Percentiles rank a stretch among this genome's conserved stretches.
Evolutionary conservation across 2,329 filamentous ascomycete genomes (phyloP).

Genomic region (Penicillium hordei): DNA sequence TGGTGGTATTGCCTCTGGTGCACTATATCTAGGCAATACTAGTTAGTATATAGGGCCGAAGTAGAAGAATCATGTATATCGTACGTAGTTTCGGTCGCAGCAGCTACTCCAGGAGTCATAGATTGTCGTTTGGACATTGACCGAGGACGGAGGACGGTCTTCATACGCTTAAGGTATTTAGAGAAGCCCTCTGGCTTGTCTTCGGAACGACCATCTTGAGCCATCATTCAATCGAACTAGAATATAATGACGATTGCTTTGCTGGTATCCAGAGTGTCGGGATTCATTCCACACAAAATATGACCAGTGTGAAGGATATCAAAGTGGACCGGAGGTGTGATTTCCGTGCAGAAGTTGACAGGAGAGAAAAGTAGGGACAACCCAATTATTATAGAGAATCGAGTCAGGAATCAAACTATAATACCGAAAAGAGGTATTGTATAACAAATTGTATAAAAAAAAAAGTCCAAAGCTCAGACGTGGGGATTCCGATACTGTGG

Average conservation of each 20-base stretch:
- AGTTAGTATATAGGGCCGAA: background rate
- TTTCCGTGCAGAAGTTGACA: constrained; percentile 6
- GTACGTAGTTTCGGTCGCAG: constrained; percentile 21
- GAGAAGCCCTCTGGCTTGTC: constrained; percentile 37
- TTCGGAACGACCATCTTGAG: constrained; percentile 20
- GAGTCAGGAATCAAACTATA: background rate
- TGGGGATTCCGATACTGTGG: constrained; percentile 6
- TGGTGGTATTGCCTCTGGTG: background rate
- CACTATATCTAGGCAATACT: background rate
- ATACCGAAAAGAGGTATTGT: background rate
- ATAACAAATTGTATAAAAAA: background rate
- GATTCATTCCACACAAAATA: constrained; percentile 16
- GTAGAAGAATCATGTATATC: constrained; percentile 2
- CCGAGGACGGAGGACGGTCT: constrained; percentile 36
- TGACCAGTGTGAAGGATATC: background rate
- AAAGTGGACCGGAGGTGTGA: background rate
- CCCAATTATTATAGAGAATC: constrained; percentile 1
- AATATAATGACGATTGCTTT: constrained; percentile 18
- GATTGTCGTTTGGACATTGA: constrained; percentile 33
- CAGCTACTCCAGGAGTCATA: constrained; percentile 18
- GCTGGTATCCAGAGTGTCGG: constrained; percentile 5
- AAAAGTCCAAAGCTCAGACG: constrained; percentile 1
- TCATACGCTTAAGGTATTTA: constrained; percentile 44
- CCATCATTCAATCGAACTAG: constrained; percentile 26
- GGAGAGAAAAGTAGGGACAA: constrained; percentile 1